Base-by-base conservation (phyloP, 768 basidiomycete genomes). In the Trametes maxima region DNA sequence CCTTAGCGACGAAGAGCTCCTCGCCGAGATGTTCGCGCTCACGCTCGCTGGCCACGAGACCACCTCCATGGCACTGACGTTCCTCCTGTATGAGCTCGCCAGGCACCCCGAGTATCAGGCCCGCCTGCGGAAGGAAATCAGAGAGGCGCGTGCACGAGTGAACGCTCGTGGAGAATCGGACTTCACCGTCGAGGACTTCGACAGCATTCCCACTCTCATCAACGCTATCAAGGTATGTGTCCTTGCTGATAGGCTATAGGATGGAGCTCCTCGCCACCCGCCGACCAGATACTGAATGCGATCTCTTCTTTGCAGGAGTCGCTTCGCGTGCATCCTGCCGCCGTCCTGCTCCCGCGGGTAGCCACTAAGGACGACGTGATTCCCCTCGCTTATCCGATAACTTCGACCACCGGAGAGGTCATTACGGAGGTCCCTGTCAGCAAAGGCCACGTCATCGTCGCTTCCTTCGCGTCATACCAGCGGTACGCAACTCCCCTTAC, bases 291-390 rank as follows among this genome's bases (percentile, higher is more conserved):
- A 33, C 28, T 33, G 28, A 33, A 33, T 33, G 28, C 8, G 28
- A 8, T 33, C 28, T 8, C 28, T 33, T 33, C 28, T 33, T 33
- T 33, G 3, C 24, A 64, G 63, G 70, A 72, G 55, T 66, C 68
- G 0, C 57, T 70, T 24, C 65, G 71, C 10, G 56, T 62, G 48
- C 65, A 71, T 35, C 58, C 67, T 0, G 61, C 68, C 7, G 60
- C 64, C 22, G 28, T 50, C 1, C 47, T 54, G 28, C 57, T 72
- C 16, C 51, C 58, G 33, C 69, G 71, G 8, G 57, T 56, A 16
- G 67, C 68, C 3, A 56, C 48, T 6, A 62, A 63, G 22, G 70
- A 71, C 46, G 68, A 71, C 24, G 54, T 68, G 17, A 59, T 71
- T n/a, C 70, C 70, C 0, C 59, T 71, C 36, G 46, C 65, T 6